Base-by-base conservation (phyloP, 2,329 filamentous ascomycete species). In the Cladophialophora chaetospira region DNA sequence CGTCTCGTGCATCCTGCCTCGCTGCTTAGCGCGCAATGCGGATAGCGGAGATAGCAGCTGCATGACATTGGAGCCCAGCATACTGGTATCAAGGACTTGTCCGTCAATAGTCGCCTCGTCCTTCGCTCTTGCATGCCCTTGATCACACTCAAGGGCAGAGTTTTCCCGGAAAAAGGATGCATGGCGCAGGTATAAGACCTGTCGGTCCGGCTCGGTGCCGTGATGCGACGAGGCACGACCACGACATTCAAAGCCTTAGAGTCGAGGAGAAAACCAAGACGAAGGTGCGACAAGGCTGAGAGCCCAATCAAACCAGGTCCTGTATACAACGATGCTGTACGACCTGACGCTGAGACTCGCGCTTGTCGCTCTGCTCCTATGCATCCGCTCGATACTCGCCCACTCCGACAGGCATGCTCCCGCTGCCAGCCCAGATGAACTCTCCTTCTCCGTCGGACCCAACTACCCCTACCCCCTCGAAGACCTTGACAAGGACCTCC, bases 401-500 rank as follows among this genome's bases (percentile, higher is more conserved):
- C 23, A 51, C 17, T 5, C 35, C 11, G n/a, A 51, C 9, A 8
- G n/a, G 23, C 35, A 51, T 13, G 21, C 25, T 4, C 33, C 40
- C 3, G 35, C 26, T n/a, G 48, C 36, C 36, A 21, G 31, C 46
- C 26, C 46, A 2, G 46, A 49, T 9, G 42, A 47, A 21, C 50
- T 45, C 19, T 44, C 45, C 26, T 44, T 61, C 47, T 42, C 52
- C 13, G 53, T 68, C 4, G 66, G 65, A 2, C 62, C 58, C 5
- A 64, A 65, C 29, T 67, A 66, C 51, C 48, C 38, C 5, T 63
- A 66, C 40, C 59, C 65, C 1, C 58, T 67, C 8, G 65, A 68
- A 52, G 63, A 69, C 36, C 66, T 69, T 11, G 66, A 68, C 53
- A 66, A 65, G 29, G 67, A 69, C 31, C 67, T 68, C 4, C 67